Conservation (phyloP, 441 rosid species). For the Aleurites moluccanus region DNA sequence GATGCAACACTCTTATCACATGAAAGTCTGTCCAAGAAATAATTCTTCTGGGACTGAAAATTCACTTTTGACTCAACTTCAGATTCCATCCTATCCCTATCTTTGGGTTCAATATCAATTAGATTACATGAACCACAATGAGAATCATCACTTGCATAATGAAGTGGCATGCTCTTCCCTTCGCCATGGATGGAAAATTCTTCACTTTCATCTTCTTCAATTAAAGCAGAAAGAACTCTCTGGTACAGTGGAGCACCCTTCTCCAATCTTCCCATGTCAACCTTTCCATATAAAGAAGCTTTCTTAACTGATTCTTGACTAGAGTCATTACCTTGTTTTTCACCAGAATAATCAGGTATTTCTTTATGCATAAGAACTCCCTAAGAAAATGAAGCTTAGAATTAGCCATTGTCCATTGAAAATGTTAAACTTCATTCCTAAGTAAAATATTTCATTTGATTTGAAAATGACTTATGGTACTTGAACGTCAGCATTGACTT, state of each 20-base stretch:
- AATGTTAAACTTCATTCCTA: constrained; percentile 8
- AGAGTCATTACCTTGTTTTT: constrained; percentile 33
- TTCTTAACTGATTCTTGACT: constrained; percentile 43
- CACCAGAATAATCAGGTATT: constrained; percentile 40
- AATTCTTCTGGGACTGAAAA: constrained; percentile 59
- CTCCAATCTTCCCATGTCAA: constrained; percentile 50
- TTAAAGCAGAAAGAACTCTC: constrained; percentile 90
- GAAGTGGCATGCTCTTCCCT: constrained; percentile 59
- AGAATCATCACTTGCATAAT: constrained; percentile 81
- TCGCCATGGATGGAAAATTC: constrained; percentile 28
- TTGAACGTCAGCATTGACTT: constrained; percentile 4
- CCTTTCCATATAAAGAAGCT: constrained; percentile 45
- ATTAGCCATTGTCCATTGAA: constrained; percentile 1
- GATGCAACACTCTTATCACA: constrained; percentile 62
- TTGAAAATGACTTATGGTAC: constrained; percentile 2
- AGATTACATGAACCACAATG: constrained; percentile 74
- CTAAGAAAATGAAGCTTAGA: constrained; percentile 34
- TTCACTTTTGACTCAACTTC: constrained; percentile 67
- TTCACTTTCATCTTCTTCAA: constrained; percentile 89
- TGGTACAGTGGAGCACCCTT: constrained; percentile 73
- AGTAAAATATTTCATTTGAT: constrained; percentile 3
- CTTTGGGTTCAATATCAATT: constrained; percentile 64
- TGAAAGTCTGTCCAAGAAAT: constrained; percentile 54
- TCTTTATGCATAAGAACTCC: constrained; percentile 51
- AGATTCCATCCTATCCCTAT: constrained; percentile 74